Base-by-base conservation (phyloP, 2,329 filamentous ascomycete species). In the Fusarium acutatum region DNA sequence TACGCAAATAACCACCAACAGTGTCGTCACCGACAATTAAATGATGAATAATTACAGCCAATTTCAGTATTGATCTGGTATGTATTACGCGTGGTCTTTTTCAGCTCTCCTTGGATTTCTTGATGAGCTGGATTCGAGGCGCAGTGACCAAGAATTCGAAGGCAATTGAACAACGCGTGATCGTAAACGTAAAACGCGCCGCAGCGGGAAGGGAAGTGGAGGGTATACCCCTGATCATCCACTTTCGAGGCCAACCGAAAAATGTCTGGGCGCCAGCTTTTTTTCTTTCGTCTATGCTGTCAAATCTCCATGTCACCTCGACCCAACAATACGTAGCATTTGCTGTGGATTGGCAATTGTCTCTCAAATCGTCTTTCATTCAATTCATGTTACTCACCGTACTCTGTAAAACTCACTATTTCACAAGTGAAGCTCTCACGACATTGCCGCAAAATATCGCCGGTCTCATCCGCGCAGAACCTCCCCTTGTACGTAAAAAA, bases 221-320 rank as follows among this genome's bases (percentile, higher is more conserved):
- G 63, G 57, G 64, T n/a, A 50, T 46, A 67, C 40, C 71, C 60
- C 57, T 62, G 66, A 67, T 58, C 44, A 73, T 73, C 71, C 66
- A 73, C 71, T 64, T 59, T 62, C 64, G 37, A 71, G 71, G 66
- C 62, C 71, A 65, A 47, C 49, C 28, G 50, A 68, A 63, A 71
- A 67, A 60, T 44, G 63, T 40, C 28, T 58, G 60, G 46, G 26
- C 41, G 28, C 28, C 8, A 32, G 28, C 47, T 32, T 50, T 32
- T 35, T 35, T 40, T 43, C 18, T 32, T n/a, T 46, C 41, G 41
- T 35, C 54, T 40, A n/a, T 26, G 41, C 28, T 67, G 35, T 61
- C 61, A 34, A 69, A 69, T 74, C 56, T 38, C 67, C 59, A 73
- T 73, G 44, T 60, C 5, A 52, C 49, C n/a, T 52, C 8, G 46